Conservation (phyloP, 768 basidiomycete species). For the Suillus lakei region DNA sequence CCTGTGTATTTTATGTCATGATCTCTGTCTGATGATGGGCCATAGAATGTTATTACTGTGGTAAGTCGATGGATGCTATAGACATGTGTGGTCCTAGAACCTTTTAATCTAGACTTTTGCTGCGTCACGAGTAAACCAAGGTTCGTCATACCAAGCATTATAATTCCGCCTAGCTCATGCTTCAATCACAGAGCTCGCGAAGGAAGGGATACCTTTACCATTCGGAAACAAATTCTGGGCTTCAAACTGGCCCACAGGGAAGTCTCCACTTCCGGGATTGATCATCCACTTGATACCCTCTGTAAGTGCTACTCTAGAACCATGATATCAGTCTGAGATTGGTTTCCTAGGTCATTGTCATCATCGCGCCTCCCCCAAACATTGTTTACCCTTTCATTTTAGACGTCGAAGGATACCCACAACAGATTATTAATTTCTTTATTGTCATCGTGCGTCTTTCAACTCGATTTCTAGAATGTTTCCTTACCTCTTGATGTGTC, state of each 20-base stretch:
- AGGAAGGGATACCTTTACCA: slow-evolving; percentile 65
- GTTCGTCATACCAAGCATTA: slow-evolving; percentile 21
- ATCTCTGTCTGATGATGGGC: neutral
- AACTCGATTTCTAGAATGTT: no score
- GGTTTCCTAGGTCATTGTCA: slow-evolving; percentile 54
- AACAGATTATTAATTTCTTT: slow-evolving; percentile 60
- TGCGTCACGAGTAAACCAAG: slow-evolving; percentile 57
- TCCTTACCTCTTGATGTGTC: neutral
- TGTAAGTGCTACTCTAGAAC: slow-evolving; percentile 28
- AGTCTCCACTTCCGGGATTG: slow-evolving; percentile 59
- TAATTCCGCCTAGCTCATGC: neutral
- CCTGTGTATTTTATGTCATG: neutral
- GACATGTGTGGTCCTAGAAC: neutral
- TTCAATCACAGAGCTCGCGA: slow-evolving; percentile 52
- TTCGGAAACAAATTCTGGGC: slow-evolving; percentile 66
- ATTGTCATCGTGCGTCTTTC: slow-evolving; percentile 51
- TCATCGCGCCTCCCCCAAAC: slow-evolving; percentile 54
- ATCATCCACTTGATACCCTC: slow-evolving; percentile 61
- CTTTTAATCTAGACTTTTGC: slow-evolving; percentile 48
- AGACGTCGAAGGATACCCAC: slow-evolving; percentile 54
- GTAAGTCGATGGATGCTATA: slow-evolving; percentile 19
- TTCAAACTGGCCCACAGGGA: slow-evolving; percentile 63
- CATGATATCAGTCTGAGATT: slow-evolving; percentile 35
- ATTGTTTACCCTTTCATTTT: slow-evolving; percentile 67
- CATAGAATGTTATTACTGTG: slow-evolving; percentile 37